Percentiles rank a stretch among this genome's conserved stretches.
Conservation (phyloP, 208 protist genomes). For the Acanthamoeba lenticulata region DNA sequence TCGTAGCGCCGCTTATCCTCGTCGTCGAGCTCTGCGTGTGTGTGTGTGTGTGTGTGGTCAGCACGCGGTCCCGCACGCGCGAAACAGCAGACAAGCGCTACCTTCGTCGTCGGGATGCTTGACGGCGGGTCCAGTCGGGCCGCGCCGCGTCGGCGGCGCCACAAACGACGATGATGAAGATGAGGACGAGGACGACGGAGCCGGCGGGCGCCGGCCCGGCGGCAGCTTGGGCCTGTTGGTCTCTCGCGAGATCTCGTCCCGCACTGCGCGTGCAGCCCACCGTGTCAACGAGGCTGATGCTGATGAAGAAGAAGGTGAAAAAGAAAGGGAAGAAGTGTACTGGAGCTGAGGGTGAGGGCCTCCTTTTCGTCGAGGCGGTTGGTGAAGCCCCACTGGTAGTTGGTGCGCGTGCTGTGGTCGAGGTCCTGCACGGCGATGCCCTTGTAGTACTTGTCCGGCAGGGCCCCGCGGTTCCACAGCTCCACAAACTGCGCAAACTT, state of each 20-base stretch:
- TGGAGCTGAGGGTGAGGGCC: background rate
- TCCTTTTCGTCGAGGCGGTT: background rate
- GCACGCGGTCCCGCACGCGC: too few relatives aligned
- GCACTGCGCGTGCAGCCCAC: background rate
- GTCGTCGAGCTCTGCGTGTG: background rate
- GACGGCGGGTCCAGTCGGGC: background rate
- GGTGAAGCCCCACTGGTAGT: constrained; percentile 24
- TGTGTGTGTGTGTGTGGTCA: too few relatives aligned
- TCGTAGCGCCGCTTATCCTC: constrained; percentile 25
- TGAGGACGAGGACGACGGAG: background rate
- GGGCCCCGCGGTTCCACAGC: background rate
- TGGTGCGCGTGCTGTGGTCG: constrained; percentile 11
- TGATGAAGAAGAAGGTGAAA: background rate
- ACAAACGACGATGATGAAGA: background rate
- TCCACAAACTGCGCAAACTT: constrained; percentile 28
- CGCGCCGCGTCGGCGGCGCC: too few relatives aligned
- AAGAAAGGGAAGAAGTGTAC: too few relatives aligned
- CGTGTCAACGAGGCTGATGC: too few relatives aligned
- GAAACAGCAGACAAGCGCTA: too few relatives aligned
- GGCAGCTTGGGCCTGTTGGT: constrained; percentile 5
- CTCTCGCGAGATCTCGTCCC: background rate
- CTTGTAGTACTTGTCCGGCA: constrained; percentile 42
- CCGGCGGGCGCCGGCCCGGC: background rate
- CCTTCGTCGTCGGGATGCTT: constrained; percentile 35
- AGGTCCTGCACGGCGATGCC: background rate